Base-by-base conservation (phyloP, 2,329 filamentous ascomycete genomes). In the Aaosphaeria arxii region DNA sequence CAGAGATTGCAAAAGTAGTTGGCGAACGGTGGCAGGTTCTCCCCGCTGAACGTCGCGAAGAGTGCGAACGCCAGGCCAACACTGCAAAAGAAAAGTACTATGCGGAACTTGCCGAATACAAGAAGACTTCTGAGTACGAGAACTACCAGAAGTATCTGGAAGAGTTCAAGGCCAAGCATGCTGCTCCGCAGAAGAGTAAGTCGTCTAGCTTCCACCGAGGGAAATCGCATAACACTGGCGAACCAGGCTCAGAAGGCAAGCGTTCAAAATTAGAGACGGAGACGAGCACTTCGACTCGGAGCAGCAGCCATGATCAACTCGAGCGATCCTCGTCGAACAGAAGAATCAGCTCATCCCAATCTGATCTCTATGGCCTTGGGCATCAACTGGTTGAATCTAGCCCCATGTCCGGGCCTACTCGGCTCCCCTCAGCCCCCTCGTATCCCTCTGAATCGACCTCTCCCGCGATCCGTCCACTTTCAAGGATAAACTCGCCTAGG, bases 11-110 rank as follows among this genome's bases (percentile, higher is more conserved):
- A 7, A 91, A 91, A 61, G 74, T 90, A 1, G 88, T 91, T 1
- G 88, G 88, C 5, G 88, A 92, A 62, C 83, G 87, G 61, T 92
- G 88, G 88, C 88, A 92, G 63, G 85, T 82, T 45, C 71, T 92
- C 6, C 76, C 81, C 2, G 76, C 82, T 1, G 70, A 75, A 1
- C 84, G 88, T 56, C 88, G 88, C 60, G 88, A 90, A 61, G 77
- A 79, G 0, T 92, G 81, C 57, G 88, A 92, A 66, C 80, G 79
- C 36, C 83, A 88, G 61, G 88, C 88, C 28, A 84, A 85, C 50
- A 71, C 78, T 11, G 85, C 86, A 29, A 92, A 92, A 69, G 87
- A 91, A 56, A 86, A 79, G 56, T 92, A 90, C 63, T 87, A 87
- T 55, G 76, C 79, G n/a, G 82, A 88, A 53, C 74, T 91, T 51